These are phyloP conservation scores for Alternaria hordeiaustralica DNA, from an alignment of 2,329 filamentous ascomycete species.

Conservation along the genomic window DNA sequence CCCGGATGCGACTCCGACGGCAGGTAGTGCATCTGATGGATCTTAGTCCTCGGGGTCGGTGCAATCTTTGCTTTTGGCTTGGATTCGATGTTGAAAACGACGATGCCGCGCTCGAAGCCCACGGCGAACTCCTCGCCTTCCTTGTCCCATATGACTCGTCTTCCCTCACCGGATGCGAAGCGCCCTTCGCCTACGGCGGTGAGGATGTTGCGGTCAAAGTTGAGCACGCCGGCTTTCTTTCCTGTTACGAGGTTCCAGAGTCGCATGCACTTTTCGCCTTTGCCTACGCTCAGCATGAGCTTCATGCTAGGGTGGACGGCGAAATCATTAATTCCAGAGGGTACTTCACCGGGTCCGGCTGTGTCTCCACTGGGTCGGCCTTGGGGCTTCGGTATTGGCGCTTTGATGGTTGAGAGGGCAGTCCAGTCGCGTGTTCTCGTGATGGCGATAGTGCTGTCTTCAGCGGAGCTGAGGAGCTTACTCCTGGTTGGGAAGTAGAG, in stretches of 20 bases:
- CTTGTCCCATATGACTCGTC: conserved; percentile 79
- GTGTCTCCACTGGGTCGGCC: conserved; percentile 91
- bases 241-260: conserved; percentile 97
- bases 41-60: conserved; percentile 73
- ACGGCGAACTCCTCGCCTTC: conserved; percentile 85
- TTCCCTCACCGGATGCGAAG: conserved; percentile 80
- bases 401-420: conserved; percentile 85
- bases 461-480: conserved; percentile 85
- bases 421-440: conserved; percentile 89
- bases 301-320: conserved; percentile 96
- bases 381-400: conserved; percentile 78
- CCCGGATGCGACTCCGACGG: conserved; percentile 57
- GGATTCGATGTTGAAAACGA: conserved; percentile 89
- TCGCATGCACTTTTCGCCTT: conserved; percentile 88
- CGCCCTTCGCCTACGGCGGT: conserved; percentile 77
- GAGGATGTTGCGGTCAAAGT: conserved; percentile 77
- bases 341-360: conserved; percentile 77
- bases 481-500: conserved; percentile 83
- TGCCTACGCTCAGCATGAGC: conserved; percentile 90
- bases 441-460: conserved; percentile 91
- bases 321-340: conserved; percentile 92
- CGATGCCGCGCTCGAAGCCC: conserved; percentile 82
- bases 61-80: conserved; percentile 77
- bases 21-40: conserved; percentile 83
- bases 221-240: conserved; percentile 91